Percentiles rank a stretch among this genome's conserved stretches.
Evolutionary conservation across 1,284 basidiomycete genomes (phyloP).

Genomic region (Ceratobasidium sp.): DNA sequence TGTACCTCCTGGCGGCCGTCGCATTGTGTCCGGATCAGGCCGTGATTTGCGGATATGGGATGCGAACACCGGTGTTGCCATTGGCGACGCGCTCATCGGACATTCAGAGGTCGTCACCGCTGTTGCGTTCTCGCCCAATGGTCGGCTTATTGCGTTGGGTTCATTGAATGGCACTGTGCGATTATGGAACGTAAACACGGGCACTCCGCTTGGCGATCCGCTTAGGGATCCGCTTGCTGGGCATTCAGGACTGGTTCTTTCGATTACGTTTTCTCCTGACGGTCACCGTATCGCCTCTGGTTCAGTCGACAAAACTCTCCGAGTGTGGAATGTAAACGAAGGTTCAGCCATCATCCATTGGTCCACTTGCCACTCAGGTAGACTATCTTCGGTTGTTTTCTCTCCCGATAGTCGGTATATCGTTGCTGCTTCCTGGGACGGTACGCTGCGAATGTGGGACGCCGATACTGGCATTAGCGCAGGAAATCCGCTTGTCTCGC

Average conservation of each 20-base stretch:
- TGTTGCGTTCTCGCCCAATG: constrained; percentile 34
- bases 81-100: not conserved
- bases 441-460: constrained; percentile 42
- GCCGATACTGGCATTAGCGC: not conserved
- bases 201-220: constrained; percentile 11
- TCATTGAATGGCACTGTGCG: constrained; percentile 10
- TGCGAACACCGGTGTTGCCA: not conserved
- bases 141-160: too few relatives aligned
- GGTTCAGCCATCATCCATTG: too few relatives aligned
- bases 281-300: constrained; percentile 23
- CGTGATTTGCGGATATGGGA: constrained; percentile 11
- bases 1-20: not conserved
- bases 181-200: constrained; percentile 41
- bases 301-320: constrained; percentile 7
- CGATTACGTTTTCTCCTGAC: too few relatives aligned
- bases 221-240: too few relatives aligned
- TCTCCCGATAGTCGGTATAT: constrained; percentile 17
- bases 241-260: constrained; percentile 26
- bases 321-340: constrained; percentile 43
- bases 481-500: not conserved
- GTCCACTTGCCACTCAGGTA: too few relatives aligned
- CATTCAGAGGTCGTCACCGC: constrained; percentile 1
- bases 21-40: not conserved
- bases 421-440: constrained; percentile 23
- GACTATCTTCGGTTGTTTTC: constrained; percentile 38